A percentile compares a stretch with the other conserved stretches of the same genome.
phyloP scores from a whole-genome alignment of 192 early-diverging fungal genomes.

The Rhizophagus sp. region DNA sequence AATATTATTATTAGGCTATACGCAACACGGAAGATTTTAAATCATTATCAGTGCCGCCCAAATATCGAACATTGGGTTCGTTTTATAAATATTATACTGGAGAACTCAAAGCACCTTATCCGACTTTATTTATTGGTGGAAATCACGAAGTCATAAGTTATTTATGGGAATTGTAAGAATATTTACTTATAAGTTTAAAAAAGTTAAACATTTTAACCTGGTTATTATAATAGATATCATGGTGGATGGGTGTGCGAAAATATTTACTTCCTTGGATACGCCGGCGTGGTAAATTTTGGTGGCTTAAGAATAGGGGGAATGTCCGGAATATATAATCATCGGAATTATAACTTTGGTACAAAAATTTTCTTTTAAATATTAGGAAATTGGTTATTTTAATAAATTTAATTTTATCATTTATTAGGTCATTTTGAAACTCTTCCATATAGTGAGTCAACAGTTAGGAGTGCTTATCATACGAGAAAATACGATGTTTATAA shows the following conservation, averaged over 20 bases:
- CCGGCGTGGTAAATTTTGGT: conserved; percentile 84
- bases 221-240: conserved; percentile 59
- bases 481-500: conserved; percentile 82
- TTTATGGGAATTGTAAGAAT: conserved; percentile 86
- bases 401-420: not conserved
- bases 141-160: conserved; percentile 98
- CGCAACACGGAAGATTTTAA: conserved; percentile 83
- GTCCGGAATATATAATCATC: conserved; percentile 84
- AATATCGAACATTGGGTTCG: conserved; percentile 78
- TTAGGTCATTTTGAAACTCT: conserved; percentile 73
- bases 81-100: conserved; percentile 97
- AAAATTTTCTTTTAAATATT: not conserved
- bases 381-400: not conserved
- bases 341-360: conserved; percentile 55
- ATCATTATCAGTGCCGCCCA: conserved; percentile 80
- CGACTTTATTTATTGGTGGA: conserved; percentile 96
- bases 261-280: conserved; percentile 89
- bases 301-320: conserved; percentile 91
- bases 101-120: conserved; percentile 71
- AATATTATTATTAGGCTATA: conserved; percentile 55
- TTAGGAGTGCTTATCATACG: conserved; percentile 83
- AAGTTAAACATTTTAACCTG: too few relatives aligned
- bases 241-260: conserved; percentile 95
- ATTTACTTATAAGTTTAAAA: not conserved
- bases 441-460: conserved; percentile 70